Evolutionary conservation across 371 early-diverging fungal genomes (phyloP), one percentile per base, ranked within the genome.

Genomic region (Mortierella sp.): DNA sequence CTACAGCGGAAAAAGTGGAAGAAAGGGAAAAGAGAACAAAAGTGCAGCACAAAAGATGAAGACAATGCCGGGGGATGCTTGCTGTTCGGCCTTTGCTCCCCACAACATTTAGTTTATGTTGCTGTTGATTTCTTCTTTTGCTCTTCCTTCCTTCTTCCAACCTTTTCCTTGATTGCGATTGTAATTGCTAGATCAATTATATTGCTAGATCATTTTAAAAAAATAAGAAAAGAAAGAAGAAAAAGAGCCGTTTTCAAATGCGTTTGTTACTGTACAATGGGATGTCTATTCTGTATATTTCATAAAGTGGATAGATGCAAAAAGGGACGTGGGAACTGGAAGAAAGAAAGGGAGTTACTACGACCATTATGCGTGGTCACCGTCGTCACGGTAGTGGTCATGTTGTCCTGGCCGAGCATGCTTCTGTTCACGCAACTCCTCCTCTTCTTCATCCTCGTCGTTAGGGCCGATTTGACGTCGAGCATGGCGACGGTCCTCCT

Each of bases 311-410:
- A 42, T 38, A 24, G 34, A 38, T 68, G 68, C 68, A 38, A 68
- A 65, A 63, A 7, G 55, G n/a, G 55, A 55, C 0, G 31, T 63
- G 63, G 34, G 34, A 55, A 55, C 2, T 16, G 55, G 63, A 21
- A 2, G 14, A 19, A 31, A 34, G 19, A 60, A 6, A 11, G 21
- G 38, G 21, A 10, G 42, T 31, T 10, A 63, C 68, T 38, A 38
- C 8, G 21, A 34, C 7, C 19, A 24, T 31, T 42, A 78, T 8
- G 55, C 68, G 38, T 70, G 82, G 48, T 75, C 79, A 31, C 50
- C 75, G 47, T 74, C 68, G 48, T 74, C 74, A 21, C 63, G 54
- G 79, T 82, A 79, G 24, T 70, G 72, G n/a, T 57, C 83, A 34
- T 73, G 48, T 14, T 72, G 71, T 65, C 42, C 80, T n/a, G 72